Evolutionary conservation across 2,329 filamentous ascomycete species (phyloP).

Genomic region (Botryotinia calthae): DNA sequence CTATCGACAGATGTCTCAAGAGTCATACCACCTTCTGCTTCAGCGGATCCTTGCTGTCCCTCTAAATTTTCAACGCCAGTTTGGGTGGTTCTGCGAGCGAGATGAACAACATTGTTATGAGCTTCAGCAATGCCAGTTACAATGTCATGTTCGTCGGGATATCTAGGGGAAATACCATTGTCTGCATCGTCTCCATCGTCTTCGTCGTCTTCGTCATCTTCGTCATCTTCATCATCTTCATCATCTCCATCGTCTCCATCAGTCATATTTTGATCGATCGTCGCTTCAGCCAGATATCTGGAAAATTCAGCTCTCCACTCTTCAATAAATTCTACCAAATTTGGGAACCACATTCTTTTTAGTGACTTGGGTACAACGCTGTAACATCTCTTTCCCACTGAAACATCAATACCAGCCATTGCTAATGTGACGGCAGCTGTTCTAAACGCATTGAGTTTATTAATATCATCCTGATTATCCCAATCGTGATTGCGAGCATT

Average conservation of each 20-base stretch:
- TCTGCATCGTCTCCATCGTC: background rate
- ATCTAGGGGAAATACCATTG: too few species aligned
- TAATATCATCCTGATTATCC: background rate
- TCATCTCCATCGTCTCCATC: background rate
- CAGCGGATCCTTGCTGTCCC: too few species aligned
- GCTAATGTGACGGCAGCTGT: background rate
- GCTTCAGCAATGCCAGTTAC: background rate
- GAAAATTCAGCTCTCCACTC: background rate
- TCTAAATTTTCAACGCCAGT: background rate
- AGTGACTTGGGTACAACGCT: background rate
- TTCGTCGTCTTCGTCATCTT: background rate
- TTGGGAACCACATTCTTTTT: background rate
- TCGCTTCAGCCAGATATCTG: background rate
- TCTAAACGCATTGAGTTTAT: background rate
- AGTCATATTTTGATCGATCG: background rate
- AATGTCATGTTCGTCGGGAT: background rate
- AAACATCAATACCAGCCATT: background rate
- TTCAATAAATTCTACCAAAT: background rate
- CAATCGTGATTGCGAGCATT: background rate
- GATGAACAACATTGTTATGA: background rate
- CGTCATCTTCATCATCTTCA: background rate
- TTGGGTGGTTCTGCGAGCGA: background rate
- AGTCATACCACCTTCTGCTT: too few species aligned
- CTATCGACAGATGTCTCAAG: too few species aligned
- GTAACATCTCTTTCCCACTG: background rate